These are phyloP conservation scores for Aspergillus leporis DNA, from an alignment of 495 filamentous ascomycete species.

Conservation along the genomic window DNA sequence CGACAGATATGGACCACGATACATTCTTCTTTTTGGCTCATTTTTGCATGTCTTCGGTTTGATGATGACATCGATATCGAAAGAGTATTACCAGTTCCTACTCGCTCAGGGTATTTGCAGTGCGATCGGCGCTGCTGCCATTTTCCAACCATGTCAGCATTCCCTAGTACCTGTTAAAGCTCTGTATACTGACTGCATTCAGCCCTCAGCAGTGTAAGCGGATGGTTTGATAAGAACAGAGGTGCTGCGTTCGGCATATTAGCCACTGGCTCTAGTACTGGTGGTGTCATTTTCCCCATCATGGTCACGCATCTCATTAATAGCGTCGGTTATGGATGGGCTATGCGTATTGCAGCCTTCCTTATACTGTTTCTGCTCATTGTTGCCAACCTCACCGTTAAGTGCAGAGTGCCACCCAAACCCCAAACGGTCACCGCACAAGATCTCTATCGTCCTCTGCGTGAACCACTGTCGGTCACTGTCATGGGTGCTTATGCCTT, in stretches of 20 bases:
- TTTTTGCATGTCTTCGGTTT: constrained; percentile 67
- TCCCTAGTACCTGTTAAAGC: not conserved
- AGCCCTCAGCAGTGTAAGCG: constrained; percentile 25
- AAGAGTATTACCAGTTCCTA: constrained; percentile 46
- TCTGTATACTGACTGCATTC: not conserved
- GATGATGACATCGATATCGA: constrained; percentile 55
- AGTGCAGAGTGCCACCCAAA: constrained; percentile 22
- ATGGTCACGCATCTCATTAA: constrained; percentile 35
- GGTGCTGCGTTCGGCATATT: constrained; percentile 52
- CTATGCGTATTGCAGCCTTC: constrained; percentile 42
- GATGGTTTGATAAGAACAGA: constrained; percentile 54
- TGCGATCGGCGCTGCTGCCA: constrained; percentile 27
- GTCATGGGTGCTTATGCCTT: constrained; percentile 42
- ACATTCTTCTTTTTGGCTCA: constrained; percentile 59
- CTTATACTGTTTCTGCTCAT: constrained; percentile 31
- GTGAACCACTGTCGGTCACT: constrained; percentile 32
- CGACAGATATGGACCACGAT: constrained; percentile 71
- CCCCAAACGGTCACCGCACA: constrained; percentile 10
- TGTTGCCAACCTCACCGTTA: constrained; percentile 35
- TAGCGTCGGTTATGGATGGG: constrained; percentile 40
- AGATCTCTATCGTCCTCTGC: constrained; percentile 44
- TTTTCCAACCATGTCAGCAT: constrained; percentile 22
- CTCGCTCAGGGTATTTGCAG: constrained; percentile 45
- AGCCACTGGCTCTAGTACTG: constrained; percentile 51
- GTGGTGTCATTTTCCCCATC: constrained; percentile 52